Percentiles rank a stretch among this genome's conserved stretches.
Conservation (phyloP, 140 eudicot genomes). For the Erigeron philadelphicus region DNA sequence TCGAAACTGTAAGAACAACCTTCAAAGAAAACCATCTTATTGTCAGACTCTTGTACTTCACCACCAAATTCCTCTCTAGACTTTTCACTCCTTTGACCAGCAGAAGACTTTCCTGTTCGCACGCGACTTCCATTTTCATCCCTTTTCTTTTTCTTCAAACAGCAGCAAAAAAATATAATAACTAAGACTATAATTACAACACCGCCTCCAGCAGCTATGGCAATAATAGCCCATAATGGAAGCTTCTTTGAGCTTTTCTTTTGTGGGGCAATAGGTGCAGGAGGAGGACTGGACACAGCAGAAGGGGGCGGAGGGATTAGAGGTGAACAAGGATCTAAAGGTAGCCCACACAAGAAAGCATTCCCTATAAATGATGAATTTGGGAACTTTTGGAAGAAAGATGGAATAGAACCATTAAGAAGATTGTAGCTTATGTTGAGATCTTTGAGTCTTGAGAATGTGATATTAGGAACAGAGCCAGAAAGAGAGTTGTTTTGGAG, state of each 20-base stretch:
- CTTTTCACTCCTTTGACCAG: slow-evolving; percentile 47
- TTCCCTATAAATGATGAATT: slow-evolving; percentile 62
- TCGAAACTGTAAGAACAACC: slow-evolving; percentile 63
- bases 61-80: slow-evolving; percentile 60
- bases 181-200: slow-evolving; percentile 34
- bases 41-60: slow-evolving; percentile 67
- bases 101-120: slow-evolving; percentile 43
- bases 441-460: slow-evolving; percentile 38
- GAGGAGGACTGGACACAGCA: slow-evolving; percentile 7
- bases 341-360: slow-evolving; percentile 59
- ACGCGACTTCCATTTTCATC: slow-evolving; percentile 24
- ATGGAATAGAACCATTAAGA: slow-evolving; percentile 60
- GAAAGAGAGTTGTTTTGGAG: slow-evolving; percentile 62
- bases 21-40: slow-evolving; percentile 78
- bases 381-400: slow-evolving; percentile 45
- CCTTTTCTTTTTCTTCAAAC: slow-evolving; percentile 41
- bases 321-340: slow-evolving; percentile 44
- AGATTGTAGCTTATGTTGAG: slow-evolving; percentile 58
- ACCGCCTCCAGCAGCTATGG: slow-evolving; percentile 61
- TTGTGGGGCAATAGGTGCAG: slow-evolving; percentile 6
- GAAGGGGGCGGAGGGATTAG: slow-evolving; percentile 25
- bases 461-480: slow-evolving; percentile 54
- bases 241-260: slow-evolving; percentile 37
- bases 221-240: slow-evolving; percentile 46
- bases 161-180: slow-evolving; percentile 36